Evolutionary conservation across 257 asterid genomes (phyloP).

Genomic region (Scutellaria galericulata): DNA sequence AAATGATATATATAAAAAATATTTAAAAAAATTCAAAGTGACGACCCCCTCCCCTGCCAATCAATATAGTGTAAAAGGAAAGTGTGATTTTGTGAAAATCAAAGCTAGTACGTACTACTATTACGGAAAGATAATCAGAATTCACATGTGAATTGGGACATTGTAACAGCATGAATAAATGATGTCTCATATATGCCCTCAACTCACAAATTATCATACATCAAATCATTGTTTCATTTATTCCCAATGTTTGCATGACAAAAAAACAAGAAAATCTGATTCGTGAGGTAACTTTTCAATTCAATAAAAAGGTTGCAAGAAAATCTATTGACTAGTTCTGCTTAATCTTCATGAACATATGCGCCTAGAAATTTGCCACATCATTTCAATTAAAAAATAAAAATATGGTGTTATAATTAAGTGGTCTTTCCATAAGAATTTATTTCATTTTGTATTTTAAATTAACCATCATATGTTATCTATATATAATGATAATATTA

Average conservation of each 20-base stretch:
- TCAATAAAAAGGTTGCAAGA: conserved; percentile 33
- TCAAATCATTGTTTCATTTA: conserved; percentile 43
- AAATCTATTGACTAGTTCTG: conserved; percentile 24
- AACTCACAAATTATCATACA: conserved; percentile 31
- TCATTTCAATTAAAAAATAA: conserved; percentile 8
- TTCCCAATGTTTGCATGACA: conserved; percentile 42
- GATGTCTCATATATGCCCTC: conserved; percentile 37
- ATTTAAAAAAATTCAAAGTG: too few relatives aligned
- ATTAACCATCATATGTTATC: too few relatives aligned
- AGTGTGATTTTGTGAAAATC: too few relatives aligned
- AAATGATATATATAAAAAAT: too few relatives aligned
- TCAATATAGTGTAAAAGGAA: too few relatives aligned
- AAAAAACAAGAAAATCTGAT: conserved; percentile 24
- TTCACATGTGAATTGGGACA: conserved; percentile 24
- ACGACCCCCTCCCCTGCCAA: too few relatives aligned
- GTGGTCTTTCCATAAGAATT: too few relatives aligned
- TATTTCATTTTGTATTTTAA: too few relatives aligned
- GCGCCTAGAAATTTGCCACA: not conserved
- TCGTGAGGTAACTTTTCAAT: conserved; percentile 25
- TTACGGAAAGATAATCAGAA: not conserved
- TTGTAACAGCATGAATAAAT: conserved; percentile 26
- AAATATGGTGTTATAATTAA: too few relatives aligned
- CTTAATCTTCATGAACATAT: conserved; percentile 24
- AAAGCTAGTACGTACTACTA: too few relatives aligned
- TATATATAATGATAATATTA: too few relatives aligned